A percentile compares a stretch with the other conserved stretches of the same genome.
Evolutionary conservation across 2,329 filamentous ascomycete genomes (phyloP).

Genomic region (Aspergillus sclerotialis): DNA sequence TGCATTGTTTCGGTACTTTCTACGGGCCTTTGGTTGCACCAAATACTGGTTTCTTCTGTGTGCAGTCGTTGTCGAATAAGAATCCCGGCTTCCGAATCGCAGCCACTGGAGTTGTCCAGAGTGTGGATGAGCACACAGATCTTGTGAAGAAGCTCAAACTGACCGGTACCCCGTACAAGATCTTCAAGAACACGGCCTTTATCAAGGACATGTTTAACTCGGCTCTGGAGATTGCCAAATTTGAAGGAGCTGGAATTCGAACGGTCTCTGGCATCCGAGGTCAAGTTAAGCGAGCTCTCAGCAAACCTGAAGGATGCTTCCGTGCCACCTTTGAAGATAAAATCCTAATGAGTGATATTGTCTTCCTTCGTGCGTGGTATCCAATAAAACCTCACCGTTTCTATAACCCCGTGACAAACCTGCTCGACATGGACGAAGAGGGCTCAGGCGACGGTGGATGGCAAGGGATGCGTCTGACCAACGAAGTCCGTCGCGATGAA

Average conservation of each 20-base stretch:
- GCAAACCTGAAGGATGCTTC: slow-evolving; percentile 91
- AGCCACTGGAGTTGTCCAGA: slow-evolving; percentile 86
- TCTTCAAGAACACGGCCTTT: slow-evolving; percentile 98
- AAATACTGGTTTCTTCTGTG: slow-evolving; percentile 90
- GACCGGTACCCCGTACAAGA: slow-evolving; percentile 88
- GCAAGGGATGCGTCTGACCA: slow-evolving; percentile 90
- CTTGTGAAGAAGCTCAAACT: slow-evolving; percentile 99
- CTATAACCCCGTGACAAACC: slow-evolving; percentile 93
- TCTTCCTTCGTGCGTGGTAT: slow-evolving; percentile 95
- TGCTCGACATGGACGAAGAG: slow-evolving; percentile 55
- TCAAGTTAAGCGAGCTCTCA: slow-evolving; percentile 92
- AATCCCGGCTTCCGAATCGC: slow-evolving; percentile 90
- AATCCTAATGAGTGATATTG: slow-evolving; percentile 90
- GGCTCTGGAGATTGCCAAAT: slow-evolving; percentile 91
- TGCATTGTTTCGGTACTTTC: slow-evolving; percentile 96
- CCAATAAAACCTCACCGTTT: slow-evolving; percentile 91
- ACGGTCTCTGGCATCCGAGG: slow-evolving; percentile 93
- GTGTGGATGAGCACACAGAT: slow-evolving; percentile 90
- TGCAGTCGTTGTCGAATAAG: slow-evolving; percentile 78
- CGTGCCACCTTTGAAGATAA: slow-evolving; percentile 98
- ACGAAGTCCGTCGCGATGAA: slow-evolving; percentile 75
- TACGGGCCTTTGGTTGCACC: slow-evolving; percentile 92
- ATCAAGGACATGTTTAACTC: slow-evolving; percentile 98
- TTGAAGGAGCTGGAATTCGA: slow-evolving; percentile 90
- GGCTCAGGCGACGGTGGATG: slow-evolving; percentile 45